Base-by-base conservation (phyloP, 1,139 yeast species). In the Blastobotrys buckinghamii region DNA sequence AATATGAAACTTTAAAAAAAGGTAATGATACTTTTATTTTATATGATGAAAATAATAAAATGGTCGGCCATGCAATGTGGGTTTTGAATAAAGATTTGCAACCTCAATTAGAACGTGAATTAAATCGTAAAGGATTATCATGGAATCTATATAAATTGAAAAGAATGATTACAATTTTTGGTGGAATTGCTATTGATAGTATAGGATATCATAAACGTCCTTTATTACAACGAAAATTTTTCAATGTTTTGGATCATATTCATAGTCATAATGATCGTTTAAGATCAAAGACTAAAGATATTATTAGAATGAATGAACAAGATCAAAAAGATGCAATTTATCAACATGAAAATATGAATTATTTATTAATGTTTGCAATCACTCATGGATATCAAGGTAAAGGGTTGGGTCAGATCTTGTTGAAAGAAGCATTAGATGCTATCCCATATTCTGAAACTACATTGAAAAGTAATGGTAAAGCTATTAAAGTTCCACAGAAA, bases 361-460 rank as follows among this genome's bases (percentile, higher is more conserved):
- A 44, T 26, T 39, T 44, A 19, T 29, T 32, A 13, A 36, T 27
- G 26, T 48, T 48, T 34, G 39, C 24, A 7, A 29, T 77, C 2
- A 29, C 49, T 47, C 66, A 74, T 5, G 24, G 50, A 22, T 62
- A 48, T 49, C 77, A 73, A 51, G 61, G 66, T 13, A 49, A 50
- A n/a, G 62, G 67, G 12, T 44, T 70, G 3, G 83, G 82, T 0
- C 41, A 62, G 2, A 29, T 26, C 6, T 57, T 78, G 30, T 60
- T 78, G 47, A 47, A 52, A 15, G 24, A 34, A 10, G 61, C 59
- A 8, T 38, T 45, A 34, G 51, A 39, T 24, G 13, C 16, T 34
- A 49, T 44, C 6, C 48, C 51, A 2, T 17, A 26, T 19, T 15
- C n/a, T 8, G 35, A 24, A 22, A 46, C 44, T 7, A 30, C 17